Base-by-base conservation (phyloP, 306 rosid genomes). In the Malus asiatica region DNA sequence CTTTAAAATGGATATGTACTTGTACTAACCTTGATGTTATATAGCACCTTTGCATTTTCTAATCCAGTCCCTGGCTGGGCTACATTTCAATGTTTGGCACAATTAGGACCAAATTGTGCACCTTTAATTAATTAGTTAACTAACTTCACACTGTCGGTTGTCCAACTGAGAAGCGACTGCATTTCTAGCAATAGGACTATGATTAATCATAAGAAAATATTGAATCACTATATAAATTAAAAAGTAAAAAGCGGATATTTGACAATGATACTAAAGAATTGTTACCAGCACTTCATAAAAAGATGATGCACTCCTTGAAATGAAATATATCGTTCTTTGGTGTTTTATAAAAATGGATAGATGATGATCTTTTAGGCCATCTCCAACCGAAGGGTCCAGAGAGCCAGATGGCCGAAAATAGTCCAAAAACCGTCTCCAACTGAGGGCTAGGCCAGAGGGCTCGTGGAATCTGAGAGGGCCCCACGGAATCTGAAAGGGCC, bases 21-120 rank as follows among this genome's bases (percentile, higher is more conserved):
- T 64, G 74, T 66, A 80, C 78, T 67, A 76, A 84, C 77, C 77
- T 71, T 84, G 88, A 88, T 73, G 86, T 80, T 80, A 89, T 83
- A 75, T 71, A 82, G 45, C 84, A 86, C 85, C 89, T 85, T 85
- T 74, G 72, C 65, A 70, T 78, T 76, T 72, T 51, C 65, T 15
- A 55, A 63, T 73, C 8, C 30, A 20, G 70, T 64, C 30, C 66
- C 58, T 77, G 46, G 33, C 10, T 27, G 61, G 61, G 8, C 32
- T 40, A 58, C 64, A 44, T 63, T 30, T 48, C 22, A 59, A 73
- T 73, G 13, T 23, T 35, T 38, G 32, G 19, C 22, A 29, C 22
- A 66, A 20, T 27, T 62, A 27, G 38, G 61, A 15, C 53, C 53
- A 48, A 48, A 48, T 0, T 63, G 8, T 14, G 11, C 15, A 30